Percentiles rank a stretch among this genome's conserved stretches.
These are phyloP conservation scores for Leishmania major DNA, from an alignment of 208 protist species.

Conservation along the genomic window DNA sequence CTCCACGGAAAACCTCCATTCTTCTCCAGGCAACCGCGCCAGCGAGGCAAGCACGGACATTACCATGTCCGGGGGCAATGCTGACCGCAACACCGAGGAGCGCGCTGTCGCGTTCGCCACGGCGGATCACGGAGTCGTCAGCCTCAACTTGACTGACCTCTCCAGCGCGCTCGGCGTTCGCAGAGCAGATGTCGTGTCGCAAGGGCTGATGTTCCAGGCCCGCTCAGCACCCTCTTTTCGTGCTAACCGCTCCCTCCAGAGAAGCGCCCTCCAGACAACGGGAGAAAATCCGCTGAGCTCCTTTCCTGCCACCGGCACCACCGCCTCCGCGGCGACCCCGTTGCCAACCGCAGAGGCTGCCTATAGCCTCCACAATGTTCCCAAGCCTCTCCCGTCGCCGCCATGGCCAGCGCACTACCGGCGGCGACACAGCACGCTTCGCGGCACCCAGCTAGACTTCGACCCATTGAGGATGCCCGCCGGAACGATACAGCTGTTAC, in stretches of 20 bases:
- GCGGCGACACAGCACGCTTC: slow-evolving; percentile 23
- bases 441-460: slow-evolving; percentile 15
- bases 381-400: neutral
- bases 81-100: slow-evolving; percentile 1
- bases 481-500: neutral
- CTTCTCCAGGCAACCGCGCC: slow-evolving; percentile 9
- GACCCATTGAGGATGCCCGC: neutral
- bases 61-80: slow-evolving; percentile 1
- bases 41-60: slow-evolving; percentile 22
- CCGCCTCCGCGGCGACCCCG: neutral
- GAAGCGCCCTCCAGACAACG: neutral
- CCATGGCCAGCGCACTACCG: slow-evolving; percentile 7
- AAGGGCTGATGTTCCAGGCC: slow-evolving; percentile 22
- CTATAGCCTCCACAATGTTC: too few species aligned
- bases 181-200: slow-evolving; percentile 21
- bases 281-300: neutral
- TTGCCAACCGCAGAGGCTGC: neutral
- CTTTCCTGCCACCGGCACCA: neutral
- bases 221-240: slow-evolving; percentile 18
- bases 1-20: neutral
- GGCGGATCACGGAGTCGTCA: slow-evolving; percentile 18
- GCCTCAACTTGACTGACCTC: slow-evolving; percentile 25
- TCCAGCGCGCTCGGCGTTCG: slow-evolving; percentile 30
- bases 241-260: slow-evolving; percentile 8
- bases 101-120: slow-evolving; percentile 22